Percentiles rank a stretch among this genome's conserved stretches.
phyloP scores from a whole-genome alignment of 1,284 basidiomycete genomes.

The Ustilago cynodontis region DNA sequence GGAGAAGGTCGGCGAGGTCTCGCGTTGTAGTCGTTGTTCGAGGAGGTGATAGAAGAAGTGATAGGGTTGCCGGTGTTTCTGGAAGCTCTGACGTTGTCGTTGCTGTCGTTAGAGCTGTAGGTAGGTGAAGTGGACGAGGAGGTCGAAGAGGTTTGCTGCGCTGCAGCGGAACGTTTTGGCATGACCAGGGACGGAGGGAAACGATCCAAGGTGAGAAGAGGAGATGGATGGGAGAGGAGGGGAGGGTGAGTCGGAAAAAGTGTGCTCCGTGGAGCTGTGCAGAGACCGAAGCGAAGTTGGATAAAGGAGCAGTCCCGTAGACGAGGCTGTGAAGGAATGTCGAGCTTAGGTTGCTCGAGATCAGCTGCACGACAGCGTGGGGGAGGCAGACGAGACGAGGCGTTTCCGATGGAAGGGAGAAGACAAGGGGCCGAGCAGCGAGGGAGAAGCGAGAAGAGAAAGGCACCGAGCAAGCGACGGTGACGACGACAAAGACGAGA shows the following conservation, averaged over 20 bases:
- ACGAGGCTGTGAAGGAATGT: background rate
- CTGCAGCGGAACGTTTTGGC: slow-evolving; percentile 23
- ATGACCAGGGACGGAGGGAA: slow-evolving; percentile 14
- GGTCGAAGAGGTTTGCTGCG: slow-evolving; percentile 16
- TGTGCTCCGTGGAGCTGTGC: slow-evolving; percentile 7
- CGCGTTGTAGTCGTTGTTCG: slow-evolving; percentile 2
- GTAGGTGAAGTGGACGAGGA: background rate
- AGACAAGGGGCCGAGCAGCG: background rate
- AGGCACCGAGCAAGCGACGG: background rate
- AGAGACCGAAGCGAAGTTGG: background rate
- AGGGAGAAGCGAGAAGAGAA: slow-evolving; percentile 1
- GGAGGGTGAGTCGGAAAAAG: background rate
- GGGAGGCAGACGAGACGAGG: background rate
- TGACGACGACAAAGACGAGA: background rate
- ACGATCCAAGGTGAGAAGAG: background rate
- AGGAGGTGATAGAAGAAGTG: background rate
- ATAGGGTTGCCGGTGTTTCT: slow-evolving; percentile 7
- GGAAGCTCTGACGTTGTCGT: slow-evolving; percentile 12
- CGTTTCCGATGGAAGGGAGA: background rate
- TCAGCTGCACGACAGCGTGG: slow-evolving; percentile 11
- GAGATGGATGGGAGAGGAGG: background rate
- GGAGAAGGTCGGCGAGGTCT: slow-evolving; percentile 12
- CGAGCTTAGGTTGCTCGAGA: slow-evolving; percentile 5
- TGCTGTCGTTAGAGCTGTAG: background rate
- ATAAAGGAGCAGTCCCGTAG: background rate